Percentiles rank a stretch among this genome's conserved stretches.
phyloP scores from a whole-genome alignment of 768 basidiomycete genomes.

The Plicaturopsis crispa region DNA sequence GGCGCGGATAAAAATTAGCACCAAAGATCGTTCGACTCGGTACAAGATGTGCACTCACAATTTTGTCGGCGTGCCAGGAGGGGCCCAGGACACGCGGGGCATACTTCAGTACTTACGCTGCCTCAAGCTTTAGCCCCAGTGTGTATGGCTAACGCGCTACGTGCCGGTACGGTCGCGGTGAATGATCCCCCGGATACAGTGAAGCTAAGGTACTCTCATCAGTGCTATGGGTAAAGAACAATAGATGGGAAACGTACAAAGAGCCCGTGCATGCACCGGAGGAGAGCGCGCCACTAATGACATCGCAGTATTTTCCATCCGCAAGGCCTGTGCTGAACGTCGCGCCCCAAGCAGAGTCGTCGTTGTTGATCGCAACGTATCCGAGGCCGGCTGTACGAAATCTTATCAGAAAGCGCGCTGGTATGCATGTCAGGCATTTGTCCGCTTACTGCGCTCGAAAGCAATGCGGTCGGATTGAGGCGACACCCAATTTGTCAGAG shows the following conservation, averaged over 20 bases:
- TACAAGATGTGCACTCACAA: too few relatives aligned
- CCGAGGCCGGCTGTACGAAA: slow-evolving; percentile 47
- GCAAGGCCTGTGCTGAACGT: slow-evolving; percentile 54
- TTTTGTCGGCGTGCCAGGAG: too few relatives aligned
- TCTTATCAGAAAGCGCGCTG: neutral
- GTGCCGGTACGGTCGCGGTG: slow-evolving; percentile 39
- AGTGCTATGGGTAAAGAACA: neutral
- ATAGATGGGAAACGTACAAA: slow-evolving; percentile 31
- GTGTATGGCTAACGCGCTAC: slow-evolving; percentile 51
- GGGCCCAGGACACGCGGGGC: too few relatives aligned
- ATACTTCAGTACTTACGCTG: too few relatives aligned
- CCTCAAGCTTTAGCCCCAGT: slow-evolving; percentile 35
- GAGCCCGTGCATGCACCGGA: slow-evolving; percentile 40
- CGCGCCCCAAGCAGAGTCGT: slow-evolving; percentile 43
- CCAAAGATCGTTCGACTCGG: too few relatives aligned
- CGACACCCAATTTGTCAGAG: slow-evolving; percentile 50
- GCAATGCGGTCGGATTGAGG: slow-evolving; percentile 55
- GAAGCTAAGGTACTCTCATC: slow-evolving; percentile 17
- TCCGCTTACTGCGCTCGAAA: slow-evolving; percentile 60
- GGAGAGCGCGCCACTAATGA: slow-evolving; percentile 39
- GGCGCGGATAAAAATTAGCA: too few relatives aligned
- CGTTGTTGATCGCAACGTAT: slow-evolving; percentile 68
- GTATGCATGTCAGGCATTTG: neutral
- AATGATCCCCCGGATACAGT: slow-evolving; percentile 44
- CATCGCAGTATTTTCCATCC: slow-evolving; percentile 57